Base-by-base conservation (phyloP, 192 early-diverging fungal species). In the Coemansia sp. region DNA sequence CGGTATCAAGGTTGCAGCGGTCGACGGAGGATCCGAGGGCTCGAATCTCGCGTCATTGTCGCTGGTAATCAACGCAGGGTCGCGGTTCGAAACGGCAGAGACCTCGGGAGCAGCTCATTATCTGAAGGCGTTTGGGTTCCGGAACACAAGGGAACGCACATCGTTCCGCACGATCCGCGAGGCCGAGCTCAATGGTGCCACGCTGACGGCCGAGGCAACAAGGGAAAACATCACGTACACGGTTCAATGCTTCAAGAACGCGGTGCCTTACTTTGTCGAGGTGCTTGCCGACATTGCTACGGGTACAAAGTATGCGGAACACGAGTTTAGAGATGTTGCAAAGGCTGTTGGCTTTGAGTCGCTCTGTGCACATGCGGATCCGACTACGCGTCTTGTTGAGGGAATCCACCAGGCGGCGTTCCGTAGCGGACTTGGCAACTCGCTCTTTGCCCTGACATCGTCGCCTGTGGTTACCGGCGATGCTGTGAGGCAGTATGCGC, bases 361-460 rank as follows among this genome's bases (percentile, higher is more conserved):
- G 18, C 68, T 80, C 66, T 77, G 83, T 41, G 88, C 93, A 26
- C 84, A 88, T 22, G 64, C 83, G 32, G 83, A 88, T 74, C 86
- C 92, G 13, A 85, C 83, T 62, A 84, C 90, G 36, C 67, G 86
- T 18, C 88, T 90, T 26, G 63, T 93, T 39, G 94, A 97, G 65
- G 86, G 87, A 39, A 85, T 93, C 66, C 95, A 99, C 83, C 87
- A 87, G 70, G 89, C 89, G 41, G 97, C 95, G 40, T 99, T 97
- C 90, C 92, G 94, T 73, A 77, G 75, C 68, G 97, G 97, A 13
- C 89, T 99, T 69, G 97, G 97, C 58, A 96, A 97, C 92, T 89
- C 94, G 49, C 85, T 99, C 47, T 96, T 90, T 80, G 93, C 93
- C 40, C 77, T 85, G 62, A 69, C 87, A n/a, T 85, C 84, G 63